Conservation (phyloP, 805 yeast genomes). For the Clavispora asparagi region DNA sequence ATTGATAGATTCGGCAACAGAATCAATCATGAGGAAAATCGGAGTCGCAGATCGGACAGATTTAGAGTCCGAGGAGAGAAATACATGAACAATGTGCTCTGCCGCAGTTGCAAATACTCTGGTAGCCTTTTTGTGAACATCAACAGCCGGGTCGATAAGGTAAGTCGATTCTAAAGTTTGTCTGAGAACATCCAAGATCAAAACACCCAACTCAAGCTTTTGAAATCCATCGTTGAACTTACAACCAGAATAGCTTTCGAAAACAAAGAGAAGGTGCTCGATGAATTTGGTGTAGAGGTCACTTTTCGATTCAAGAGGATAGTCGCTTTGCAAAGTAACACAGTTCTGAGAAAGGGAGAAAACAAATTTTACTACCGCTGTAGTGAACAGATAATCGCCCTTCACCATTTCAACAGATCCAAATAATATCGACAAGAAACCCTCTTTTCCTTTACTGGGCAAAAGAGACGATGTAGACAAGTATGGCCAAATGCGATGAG, state of each 20-base stretch:
- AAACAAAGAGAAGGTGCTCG: conserved; percentile 56
- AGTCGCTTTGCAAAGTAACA: conserved; percentile 31
- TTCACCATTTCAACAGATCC: conserved; percentile 69
- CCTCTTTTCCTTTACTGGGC: conserved; percentile 56
- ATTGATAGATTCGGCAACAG: conserved; percentile 32
- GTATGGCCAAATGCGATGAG: conserved; percentile 77
- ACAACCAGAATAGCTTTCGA: conserved; percentile 73
- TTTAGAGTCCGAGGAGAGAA: conserved; percentile 47
- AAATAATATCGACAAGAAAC: conserved; percentile 53
- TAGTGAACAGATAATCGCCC: conserved; percentile 63
- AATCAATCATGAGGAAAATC: conserved; percentile 45
- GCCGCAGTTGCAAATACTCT: conserved; percentile 49
- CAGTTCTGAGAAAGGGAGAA: conserved; percentile 50
- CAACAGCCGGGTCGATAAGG: conserved; percentile 43
- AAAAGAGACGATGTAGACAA: conserved; percentile 62
- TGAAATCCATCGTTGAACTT: conserved; percentile 53
- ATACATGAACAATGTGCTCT: conserved; percentile 45
- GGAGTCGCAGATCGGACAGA: conserved; percentile 53
- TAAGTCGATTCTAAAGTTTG: conserved; percentile 50
- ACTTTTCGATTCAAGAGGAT: conserved; percentile 35
- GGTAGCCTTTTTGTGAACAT: conserved; percentile 35
- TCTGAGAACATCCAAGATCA: conserved; percentile 49
- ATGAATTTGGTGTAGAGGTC: conserved; percentile 52
- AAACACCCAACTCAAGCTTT: conserved; percentile 55
- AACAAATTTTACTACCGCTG: conserved; percentile 53